Evolutionary conservation across 208 protist species (phyloP), one percentile per base, ranked within the genome.

Genomic region (Acanthamoeba healyi): DNA sequence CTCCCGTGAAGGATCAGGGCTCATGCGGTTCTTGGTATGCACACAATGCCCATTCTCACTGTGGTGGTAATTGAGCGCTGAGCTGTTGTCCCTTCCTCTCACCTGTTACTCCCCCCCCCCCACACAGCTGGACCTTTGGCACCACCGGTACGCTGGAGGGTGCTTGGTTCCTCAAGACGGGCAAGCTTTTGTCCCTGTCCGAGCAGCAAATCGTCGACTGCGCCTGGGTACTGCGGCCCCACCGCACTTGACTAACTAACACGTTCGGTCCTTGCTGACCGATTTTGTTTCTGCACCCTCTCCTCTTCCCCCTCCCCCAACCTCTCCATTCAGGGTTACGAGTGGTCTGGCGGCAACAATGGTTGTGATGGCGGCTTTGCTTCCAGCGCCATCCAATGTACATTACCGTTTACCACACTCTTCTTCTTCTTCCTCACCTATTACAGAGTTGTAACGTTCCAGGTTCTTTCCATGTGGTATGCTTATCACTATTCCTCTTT

Each of bases 1-100:
- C 98, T 15, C 95, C 92, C 12, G 98, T 99, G 72, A 99, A 99
- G 98, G 95, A 99, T 94, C 98, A 99, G 96, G 98, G 98, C 58
- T 95, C 94, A 42, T 99, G 99, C 97, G 99, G 99, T 94, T 99
- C 98, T 34, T 99, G 77, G 77, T 86, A 58, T 9, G 77, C n/a
- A n/a, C n/a, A n/a, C 14, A 17, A 0, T 34, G 61, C 58, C 22
- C 5, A 36, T 36, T 34, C 29, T 67, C 4, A 5, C 36, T 36
- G n/a, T n/a, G n/a, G n/a, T n/a, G n/a, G n/a, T n/a, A n/a, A n/a
- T n/a, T n/a, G n/a, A n/a, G n/a, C n/a, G n/a, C n/a, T n/a, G n/a
- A n/a, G n/a, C n/a, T n/a, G n/a, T n/a, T n/a, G n/a, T n/a, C n/a
- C n/a, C n/a, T n/a, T n/a, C n/a, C n/a, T n/a, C n/a, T n/a, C n/a